phyloP scores from a whole-genome alignment of 441 rosid species.

The Euphorbia celastroides region DNA sequence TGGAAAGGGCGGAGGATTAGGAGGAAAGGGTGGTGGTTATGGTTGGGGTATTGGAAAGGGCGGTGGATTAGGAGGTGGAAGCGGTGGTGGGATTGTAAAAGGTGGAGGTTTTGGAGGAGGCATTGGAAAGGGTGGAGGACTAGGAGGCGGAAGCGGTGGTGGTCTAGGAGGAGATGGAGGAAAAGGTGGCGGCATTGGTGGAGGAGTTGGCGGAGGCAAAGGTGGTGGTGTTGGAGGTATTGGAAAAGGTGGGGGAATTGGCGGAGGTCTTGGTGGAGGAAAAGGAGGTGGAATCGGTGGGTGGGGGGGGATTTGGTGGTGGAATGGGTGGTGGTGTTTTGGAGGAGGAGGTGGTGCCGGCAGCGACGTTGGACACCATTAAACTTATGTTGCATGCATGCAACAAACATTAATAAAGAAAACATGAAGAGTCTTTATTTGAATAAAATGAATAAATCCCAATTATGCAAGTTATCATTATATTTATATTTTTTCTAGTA shows the following conservation, averaged over 20 bases:
- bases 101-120: too few species aligned
- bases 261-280: too few species aligned
- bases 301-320: too few species aligned
- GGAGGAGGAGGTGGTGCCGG: too few species aligned
- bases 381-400: conserved; percentile 28
- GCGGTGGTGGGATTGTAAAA: conserved; percentile 27
- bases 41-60: too few species aligned
- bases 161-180: conserved; percentile 24
- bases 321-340: too few species aligned
- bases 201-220: conserved; percentile 24
- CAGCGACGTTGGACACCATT: too few species aligned
- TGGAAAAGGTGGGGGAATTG: too few species aligned
- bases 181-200: conserved; percentile 11
- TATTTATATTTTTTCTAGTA: neutral
- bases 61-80: conserved; percentile 23
- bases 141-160: too few species aligned
- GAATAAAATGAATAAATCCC: neutral
- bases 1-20: conserved; percentile 24
- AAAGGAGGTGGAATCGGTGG: too few species aligned
- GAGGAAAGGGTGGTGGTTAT: conserved; percentile 27
- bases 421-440: neutral
- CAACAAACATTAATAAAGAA: neutral
- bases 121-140: too few species aligned
- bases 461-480: neutral
- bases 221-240: too few species aligned